A percentile compares a stretch with the other conserved stretches of the same genome.
phyloP scores from a whole-genome alignment of 306 rosid genomes.

The Mimosa pudica region DNA sequence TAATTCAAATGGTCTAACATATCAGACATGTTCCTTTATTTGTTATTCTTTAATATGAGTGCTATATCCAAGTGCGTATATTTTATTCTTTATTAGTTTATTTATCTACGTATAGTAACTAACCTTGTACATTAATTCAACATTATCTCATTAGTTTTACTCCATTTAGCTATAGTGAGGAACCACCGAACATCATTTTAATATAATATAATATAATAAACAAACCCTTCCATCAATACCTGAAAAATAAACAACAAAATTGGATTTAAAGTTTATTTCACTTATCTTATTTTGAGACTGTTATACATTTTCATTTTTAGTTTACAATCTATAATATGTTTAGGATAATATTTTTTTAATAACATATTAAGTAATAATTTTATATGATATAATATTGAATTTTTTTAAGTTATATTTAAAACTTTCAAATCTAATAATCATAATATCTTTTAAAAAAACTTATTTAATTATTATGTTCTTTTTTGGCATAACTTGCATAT shows the following conservation, averaged over 20 bases:
- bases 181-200: constrained; percentile 45
- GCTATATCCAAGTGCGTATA: constrained; percentile 19
- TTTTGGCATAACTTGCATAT: no score
- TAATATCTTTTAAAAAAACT: neutral
- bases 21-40: constrained; percentile 38
- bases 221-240: neutral
- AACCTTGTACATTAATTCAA: neutral
- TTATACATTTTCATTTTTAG: neutral
- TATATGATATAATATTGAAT: neutral
- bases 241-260: neutral
- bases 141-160: constrained; percentile 51
- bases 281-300: neutral
- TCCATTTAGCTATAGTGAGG: constrained; percentile 45
- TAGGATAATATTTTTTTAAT: no score
- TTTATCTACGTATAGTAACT: neutral
- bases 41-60: constrained; percentile 32
- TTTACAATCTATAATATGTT: neutral
- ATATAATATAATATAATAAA: neutral
- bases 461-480: no score
- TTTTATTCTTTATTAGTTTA: constrained; percentile 7
- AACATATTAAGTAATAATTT: neutral
- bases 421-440: neutral
- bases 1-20: no score
- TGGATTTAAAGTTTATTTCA: neutral
- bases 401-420: no score